phyloP scores from a whole-genome alignment of 768 basidiomycete genomes.

The Russula compacta region DNA sequence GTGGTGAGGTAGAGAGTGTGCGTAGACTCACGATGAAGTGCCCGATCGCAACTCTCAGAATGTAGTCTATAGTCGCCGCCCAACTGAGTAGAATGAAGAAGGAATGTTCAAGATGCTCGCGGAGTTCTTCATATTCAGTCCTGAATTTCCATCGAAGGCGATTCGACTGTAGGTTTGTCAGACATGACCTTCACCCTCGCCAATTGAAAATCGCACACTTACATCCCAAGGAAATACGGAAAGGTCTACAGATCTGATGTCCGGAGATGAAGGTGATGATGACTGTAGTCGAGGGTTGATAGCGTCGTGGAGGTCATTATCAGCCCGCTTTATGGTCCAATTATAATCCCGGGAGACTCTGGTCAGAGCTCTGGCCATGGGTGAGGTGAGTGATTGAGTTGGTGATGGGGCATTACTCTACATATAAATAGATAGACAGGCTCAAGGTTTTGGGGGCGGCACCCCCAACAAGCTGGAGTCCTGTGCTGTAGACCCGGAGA shows the following conservation, averaged over 20 bases:
- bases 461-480: no score
- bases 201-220: not conserved
- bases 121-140: conserved; percentile 9
- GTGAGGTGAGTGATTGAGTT: not conserved
- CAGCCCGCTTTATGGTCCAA: conserved; percentile 12
- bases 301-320: conserved; percentile 8
- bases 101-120: not conserved
- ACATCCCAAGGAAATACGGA: not conserved
- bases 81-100: conserved; percentile 2
- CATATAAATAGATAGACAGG: no score
- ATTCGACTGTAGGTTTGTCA: not conserved
- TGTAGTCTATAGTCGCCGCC: not conserved
- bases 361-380: conserved; percentile 12
- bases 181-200: not conserved
- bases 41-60: not conserved
- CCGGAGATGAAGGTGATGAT: not conserved
- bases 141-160: conserved; percentile 7
- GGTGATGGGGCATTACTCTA: not conserved
- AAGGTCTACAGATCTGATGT: not conserved
- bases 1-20: not conserved
- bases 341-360: conserved; percentile 6
- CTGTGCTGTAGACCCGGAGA: no score
- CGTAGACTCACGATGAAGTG: conserved; percentile 1
- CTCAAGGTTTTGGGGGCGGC: no score
- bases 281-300: not conserved